A percentile compares a stretch with the other conserved stretches of the same genome.
These are phyloP conservation scores for Saccharomycopsis fodiens DNA, from an alignment of 805 yeast species.

Conservation along the genomic window DNA sequence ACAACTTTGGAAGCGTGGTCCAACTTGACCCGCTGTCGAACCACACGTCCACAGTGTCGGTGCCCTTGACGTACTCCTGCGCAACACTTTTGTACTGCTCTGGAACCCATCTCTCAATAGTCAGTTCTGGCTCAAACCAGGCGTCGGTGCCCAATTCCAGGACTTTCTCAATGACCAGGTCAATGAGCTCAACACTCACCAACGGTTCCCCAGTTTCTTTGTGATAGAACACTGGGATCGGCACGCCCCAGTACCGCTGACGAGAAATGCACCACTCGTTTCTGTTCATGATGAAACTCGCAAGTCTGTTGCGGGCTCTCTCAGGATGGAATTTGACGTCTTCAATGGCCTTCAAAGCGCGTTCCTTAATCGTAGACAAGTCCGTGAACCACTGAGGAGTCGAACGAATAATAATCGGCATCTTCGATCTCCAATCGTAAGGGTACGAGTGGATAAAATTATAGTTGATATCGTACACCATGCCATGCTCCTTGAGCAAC, in stretches of 20 bases:
- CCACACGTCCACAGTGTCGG: conserved; percentile 98
- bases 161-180: conserved; percentile 49
- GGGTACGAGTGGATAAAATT: conserved; percentile 80
- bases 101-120: conserved; percentile 68
- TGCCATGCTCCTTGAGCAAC: conserved; percentile 33
- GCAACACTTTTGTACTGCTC: conserved; percentile 36
- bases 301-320: conserved; percentile 61
- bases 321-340: conserved; percentile 69
- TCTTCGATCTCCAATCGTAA: conserved; percentile 94
- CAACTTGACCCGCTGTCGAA: conserved; percentile 95
- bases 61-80: conserved; percentile 49
- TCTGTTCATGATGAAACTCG: conserved; percentile 65
- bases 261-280: conserved; percentile 97
- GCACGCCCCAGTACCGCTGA: conserved; percentile 97
- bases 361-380: conserved; percentile 60
- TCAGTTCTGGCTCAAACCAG: conserved; percentile 61
- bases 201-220: conserved; percentile 56
- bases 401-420: conserved; percentile 89
- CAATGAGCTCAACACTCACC: conserved; percentile 48
- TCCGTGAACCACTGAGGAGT: conserved; percentile 98
- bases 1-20: conserved; percentile 42
- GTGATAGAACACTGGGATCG: conserved; percentile 79
- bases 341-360: conserved; percentile 50
- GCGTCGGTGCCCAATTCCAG: conserved; percentile 57
- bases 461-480: conserved; percentile 42